Conservation (phyloP, 2,329 filamentous ascomycete genomes). For the Curvularia lunata region DNA sequence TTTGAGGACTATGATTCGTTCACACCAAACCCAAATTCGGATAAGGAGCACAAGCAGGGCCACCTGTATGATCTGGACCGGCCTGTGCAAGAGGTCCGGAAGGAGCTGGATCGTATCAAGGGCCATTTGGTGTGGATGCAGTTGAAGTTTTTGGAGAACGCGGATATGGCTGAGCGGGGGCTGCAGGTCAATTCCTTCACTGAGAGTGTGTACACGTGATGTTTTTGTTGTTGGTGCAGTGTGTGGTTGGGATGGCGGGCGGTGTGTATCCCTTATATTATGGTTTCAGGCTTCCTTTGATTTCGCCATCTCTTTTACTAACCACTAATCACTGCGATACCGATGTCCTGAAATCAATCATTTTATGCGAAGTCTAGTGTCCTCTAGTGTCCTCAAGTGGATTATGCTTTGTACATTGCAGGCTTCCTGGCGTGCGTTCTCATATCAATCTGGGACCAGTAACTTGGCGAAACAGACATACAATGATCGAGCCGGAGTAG, state of each 20-base stretch:
- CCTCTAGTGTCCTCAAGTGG: no score
- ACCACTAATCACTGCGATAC: not conserved
- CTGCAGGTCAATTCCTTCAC: slow-evolving; percentile 85
- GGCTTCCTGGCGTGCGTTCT: not conserved
- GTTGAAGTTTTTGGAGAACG: slow-evolving; percentile 82
- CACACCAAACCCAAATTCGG: slow-evolving; percentile 59
- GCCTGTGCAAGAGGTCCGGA: slow-evolving; percentile 69
- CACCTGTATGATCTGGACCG: slow-evolving; percentile 82
- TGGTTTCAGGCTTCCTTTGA: not conserved
- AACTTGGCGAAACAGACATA: not conserved
- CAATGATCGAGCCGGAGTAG: not conserved
- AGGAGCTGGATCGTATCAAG: slow-evolving; percentile 78
- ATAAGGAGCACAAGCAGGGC: slow-evolving; percentile 71
- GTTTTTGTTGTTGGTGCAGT: not conserved
- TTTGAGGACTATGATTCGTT: slow-evolving; percentile 91
- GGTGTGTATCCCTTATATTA: not conserved
- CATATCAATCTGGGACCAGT: not conserved
- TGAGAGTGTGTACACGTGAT: slow-evolving; percentile 78
- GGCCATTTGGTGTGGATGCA: slow-evolving; percentile 96
- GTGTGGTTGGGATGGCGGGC: not conserved
- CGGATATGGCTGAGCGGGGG: slow-evolving; percentile 87
- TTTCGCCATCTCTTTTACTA: not conserved
- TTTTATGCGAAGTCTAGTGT: not conserved
- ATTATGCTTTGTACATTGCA: not conserved
- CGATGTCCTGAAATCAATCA: not conserved